Evolutionary conservation across 164 flowering plant genomes (phyloP).

Genomic region (Akebia trifoliata): DNA sequence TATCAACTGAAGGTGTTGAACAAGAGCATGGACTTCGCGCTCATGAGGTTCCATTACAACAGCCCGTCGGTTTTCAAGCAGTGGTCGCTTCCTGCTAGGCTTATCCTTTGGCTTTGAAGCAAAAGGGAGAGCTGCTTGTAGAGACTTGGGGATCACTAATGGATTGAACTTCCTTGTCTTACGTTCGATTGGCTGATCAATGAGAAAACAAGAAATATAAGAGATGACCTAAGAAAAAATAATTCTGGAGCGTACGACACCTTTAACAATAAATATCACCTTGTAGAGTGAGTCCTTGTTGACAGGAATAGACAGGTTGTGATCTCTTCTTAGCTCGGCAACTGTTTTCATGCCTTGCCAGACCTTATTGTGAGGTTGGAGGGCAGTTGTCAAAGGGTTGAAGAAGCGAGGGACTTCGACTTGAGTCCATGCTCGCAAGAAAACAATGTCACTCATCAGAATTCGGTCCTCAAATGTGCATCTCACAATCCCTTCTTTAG

Average conservation of each 20-base stretch:
- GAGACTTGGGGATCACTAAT: slow-evolving; percentile 63
- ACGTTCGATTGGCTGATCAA: slow-evolving; percentile 71
- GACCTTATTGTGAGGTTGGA: slow-evolving; percentile 66
- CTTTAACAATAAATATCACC: slow-evolving; percentile 29
- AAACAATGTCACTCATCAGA: slow-evolving; percentile 90
- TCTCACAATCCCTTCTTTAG: slow-evolving; percentile 81
- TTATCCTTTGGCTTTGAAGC: slow-evolving; percentile 75
- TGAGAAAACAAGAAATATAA: neutral
- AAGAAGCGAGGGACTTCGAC: slow-evolving; percentile 79
- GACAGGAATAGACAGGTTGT: slow-evolving; percentile 62
- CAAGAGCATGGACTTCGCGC: slow-evolving; percentile 45
- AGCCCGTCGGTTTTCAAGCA: slow-evolving; percentile 54
- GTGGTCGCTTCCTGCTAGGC: slow-evolving; percentile 32
- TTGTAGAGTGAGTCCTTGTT: slow-evolving; percentile 92
- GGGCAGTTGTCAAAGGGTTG: slow-evolving; percentile 83
- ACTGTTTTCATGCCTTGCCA: slow-evolving; percentile 95
- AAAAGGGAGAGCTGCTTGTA: slow-evolving; percentile 79
- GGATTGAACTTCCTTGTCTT: slow-evolving; percentile 89
- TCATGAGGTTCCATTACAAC: slow-evolving; percentile 82
- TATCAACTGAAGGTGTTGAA: slow-evolving; percentile 64
- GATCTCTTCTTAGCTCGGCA: slow-evolving; percentile 69
- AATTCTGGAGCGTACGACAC: neutral
- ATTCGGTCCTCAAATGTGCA: slow-evolving; percentile 97
- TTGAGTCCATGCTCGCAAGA: slow-evolving; percentile 78
- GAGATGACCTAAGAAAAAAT: neutral